Conservation (phyloP, 2,329 filamentous ascomycete species). For the Dryadomyces quercus-mongolicae region DNA sequence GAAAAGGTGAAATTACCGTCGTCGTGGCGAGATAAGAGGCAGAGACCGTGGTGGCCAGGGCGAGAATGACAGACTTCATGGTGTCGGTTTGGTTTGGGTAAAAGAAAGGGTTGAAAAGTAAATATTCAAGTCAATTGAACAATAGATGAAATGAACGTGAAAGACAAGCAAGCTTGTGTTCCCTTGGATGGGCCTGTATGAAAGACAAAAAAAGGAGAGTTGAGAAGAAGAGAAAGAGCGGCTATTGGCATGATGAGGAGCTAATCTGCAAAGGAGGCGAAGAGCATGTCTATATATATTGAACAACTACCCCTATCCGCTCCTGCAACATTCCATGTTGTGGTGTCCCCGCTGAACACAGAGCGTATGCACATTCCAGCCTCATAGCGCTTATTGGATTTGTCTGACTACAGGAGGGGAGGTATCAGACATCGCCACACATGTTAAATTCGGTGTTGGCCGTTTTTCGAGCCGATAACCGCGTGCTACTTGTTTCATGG, state of each 20-base stretch:
- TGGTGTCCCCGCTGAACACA: too few species aligned
- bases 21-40: slow-evolving; percentile 3
- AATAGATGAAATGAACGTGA: background rate
- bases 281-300: background rate
- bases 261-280: background rate
- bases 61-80: slow-evolving; percentile 4
- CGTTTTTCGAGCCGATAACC: background rate
- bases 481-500: slow-evolving; percentile 2
- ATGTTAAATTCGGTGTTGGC: background rate
- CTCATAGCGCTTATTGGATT: too few species aligned
- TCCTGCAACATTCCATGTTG: background rate
- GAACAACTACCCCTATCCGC: background rate
- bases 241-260: background rate
- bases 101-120: background rate
- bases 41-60: slow-evolving; percentile 2
- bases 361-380: too few species aligned
- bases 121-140: background rate
- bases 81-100: background rate
- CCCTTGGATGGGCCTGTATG: background rate
- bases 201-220: background rate
- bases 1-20: background rate
- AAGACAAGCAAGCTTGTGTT: background rate
- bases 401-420: background rate
- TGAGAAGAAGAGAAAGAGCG: too few species aligned
- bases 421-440: background rate